Evolutionary conservation across 495 filamentous ascomycete genomes (phyloP).

Genomic region (Aspergillus saccharolyticus): DNA sequence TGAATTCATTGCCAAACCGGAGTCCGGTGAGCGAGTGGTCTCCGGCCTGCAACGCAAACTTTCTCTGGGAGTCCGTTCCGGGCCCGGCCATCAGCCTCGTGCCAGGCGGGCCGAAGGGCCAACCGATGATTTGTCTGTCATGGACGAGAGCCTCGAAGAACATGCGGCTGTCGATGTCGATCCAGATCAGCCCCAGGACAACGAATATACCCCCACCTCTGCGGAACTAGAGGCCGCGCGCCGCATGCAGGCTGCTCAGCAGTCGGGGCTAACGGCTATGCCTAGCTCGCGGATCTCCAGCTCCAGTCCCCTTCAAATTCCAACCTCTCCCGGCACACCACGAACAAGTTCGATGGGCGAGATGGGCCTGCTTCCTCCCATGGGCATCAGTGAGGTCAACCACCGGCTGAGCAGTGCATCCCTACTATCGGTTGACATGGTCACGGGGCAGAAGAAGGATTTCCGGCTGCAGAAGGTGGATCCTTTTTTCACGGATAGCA

Average conservation of each 20-base stretch:
- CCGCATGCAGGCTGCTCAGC: slow-evolving; percentile 5
- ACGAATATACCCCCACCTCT: slow-evolving; percentile 33
- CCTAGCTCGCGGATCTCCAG: slow-evolving; percentile 6
- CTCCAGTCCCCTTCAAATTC: slow-evolving; percentile 18
- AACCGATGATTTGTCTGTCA: slow-evolving; percentile 18
- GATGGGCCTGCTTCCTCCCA: slow-evolving; percentile 14
- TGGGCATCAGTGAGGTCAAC: slow-evolving; percentile 26
- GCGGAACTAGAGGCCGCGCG: slow-evolving; percentile 29
- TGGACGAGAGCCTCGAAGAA: slow-evolving; percentile 20
- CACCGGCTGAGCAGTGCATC: slow-evolving; percentile 38
- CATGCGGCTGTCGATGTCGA: slow-evolving; percentile 28
- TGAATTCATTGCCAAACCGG: slow-evolving; percentile 41
- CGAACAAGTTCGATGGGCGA: slow-evolving; percentile 34
- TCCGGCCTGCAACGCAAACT: slow-evolving; percentile 35
- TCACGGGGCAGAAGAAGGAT: slow-evolving; percentile 57
- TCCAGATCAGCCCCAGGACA: slow-evolving; percentile 37
- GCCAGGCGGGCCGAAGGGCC: slow-evolving; percentile 22
- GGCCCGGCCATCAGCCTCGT: slow-evolving; percentile 29
- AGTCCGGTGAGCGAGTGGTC: slow-evolving; percentile 29
- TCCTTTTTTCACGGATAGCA: slow-evolving; percentile 64
- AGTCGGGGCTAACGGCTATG: background rate
- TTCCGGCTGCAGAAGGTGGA: slow-evolving; percentile 64
- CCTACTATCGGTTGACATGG: slow-evolving; percentile 45
- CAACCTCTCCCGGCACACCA: slow-evolving; percentile 24
- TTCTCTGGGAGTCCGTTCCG: slow-evolving; percentile 31